Evolutionary conservation across 75 land plant genomes (phyloP).

Genomic region (Pinus albicaulis): DNA sequence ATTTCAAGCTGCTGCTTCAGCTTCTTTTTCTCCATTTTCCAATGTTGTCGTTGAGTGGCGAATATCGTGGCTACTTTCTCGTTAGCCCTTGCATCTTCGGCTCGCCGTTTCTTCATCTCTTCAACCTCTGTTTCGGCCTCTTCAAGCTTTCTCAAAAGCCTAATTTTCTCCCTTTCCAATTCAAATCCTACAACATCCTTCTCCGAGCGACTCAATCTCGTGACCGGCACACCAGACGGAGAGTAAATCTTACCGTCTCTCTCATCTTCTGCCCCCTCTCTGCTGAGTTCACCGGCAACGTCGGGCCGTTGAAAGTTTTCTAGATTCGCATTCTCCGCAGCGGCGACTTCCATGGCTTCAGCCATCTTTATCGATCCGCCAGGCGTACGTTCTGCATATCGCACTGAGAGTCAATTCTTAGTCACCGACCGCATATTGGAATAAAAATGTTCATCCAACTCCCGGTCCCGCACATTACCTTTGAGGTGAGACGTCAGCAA

Average conservation of each 20-base stretch:
- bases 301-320: too few species aligned
- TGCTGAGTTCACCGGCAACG: neutral
- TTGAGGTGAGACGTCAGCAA: neutral
- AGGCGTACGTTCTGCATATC: neutral
- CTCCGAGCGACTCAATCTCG: neutral
- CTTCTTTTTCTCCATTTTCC: constrained; percentile 66
- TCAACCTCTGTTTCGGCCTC: constrained; percentile 29
- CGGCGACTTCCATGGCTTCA: neutral
- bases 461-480: neutral
- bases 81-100: constrained; percentile 84
- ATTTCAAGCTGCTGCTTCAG: constrained; percentile 57
- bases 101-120: constrained; percentile 45
- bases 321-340: neutral
- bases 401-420: neutral
- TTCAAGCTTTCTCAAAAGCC: constrained; percentile 29
- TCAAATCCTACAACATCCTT: neutral
- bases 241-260: neutral
- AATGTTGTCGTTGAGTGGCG: constrained; percentile 64
- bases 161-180: constrained; percentile 8
- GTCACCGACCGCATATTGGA: neutral
- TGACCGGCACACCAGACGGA: neutral
- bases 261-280: neutral
- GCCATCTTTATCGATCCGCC: neutral
- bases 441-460: neutral
- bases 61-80: constrained; percentile 79